A percentile compares a stretch with the other conserved stretches of the same genome.
These are phyloP conservation scores for Wickerhamomyces sp. DNA, from an alignment of 1,139 yeast species.

Conservation along the genomic window DNA sequence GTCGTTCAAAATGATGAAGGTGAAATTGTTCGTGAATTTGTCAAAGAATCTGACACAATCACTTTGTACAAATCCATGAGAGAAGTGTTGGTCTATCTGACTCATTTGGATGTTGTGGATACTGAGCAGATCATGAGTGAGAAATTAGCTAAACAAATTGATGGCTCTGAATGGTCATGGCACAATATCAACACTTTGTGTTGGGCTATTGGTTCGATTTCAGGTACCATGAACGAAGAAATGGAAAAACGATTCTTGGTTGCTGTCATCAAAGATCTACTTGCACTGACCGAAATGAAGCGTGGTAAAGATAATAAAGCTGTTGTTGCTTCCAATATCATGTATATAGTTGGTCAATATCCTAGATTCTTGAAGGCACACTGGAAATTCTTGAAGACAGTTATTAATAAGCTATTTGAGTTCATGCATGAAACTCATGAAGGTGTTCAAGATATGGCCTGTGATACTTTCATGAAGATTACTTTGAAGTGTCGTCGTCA, in stretches of 20 bases:
- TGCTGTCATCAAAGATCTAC: conserved; percentile 83
- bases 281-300: conserved; percentile 90
- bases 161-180: conserved; percentile 99
- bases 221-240: conserved; percentile 98
- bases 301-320: conserved; percentile 98
- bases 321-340: conserved; percentile 96
- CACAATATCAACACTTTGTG: conserved; percentile 93
- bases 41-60: conserved; percentile 94
- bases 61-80: conserved; percentile 93
- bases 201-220: conserved; percentile 99
- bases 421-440: conserved; percentile 99
- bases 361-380: conserved; percentile 97
- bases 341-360: conserved; percentile 99
- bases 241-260: conserved; percentile 94
- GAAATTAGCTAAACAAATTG: conserved; percentile 86
- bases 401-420: conserved; percentile 89
- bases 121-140: conserved; percentile 92
- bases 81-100: conserved; percentile 88
- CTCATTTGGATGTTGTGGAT: conserved; percentile 92
- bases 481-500: conserved; percentile 93
- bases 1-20: conserved; percentile 98
- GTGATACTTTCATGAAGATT: conserved; percentile 96
- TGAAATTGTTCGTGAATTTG: conserved; percentile 96
- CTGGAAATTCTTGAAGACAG: conserved; percentile 96
- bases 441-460: conserved; percentile 99